These are phyloP conservation scores for Xanthoparmelia taractica DNA, from an alignment of 495 filamentous ascomycete genomes.

Conservation along the genomic window DNA sequence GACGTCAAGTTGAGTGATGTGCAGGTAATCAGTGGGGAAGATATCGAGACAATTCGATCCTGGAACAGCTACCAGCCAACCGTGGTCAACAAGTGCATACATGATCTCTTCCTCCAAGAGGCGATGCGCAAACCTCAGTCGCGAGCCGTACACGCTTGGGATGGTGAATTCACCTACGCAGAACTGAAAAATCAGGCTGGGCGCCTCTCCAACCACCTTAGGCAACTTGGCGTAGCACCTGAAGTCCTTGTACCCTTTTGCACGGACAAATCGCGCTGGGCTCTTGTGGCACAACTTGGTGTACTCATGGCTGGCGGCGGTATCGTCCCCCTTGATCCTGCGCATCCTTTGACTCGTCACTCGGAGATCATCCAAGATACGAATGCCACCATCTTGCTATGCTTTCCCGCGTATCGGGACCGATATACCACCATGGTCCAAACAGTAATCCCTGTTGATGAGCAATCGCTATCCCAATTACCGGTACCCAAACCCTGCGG, in stretches of 20 bases:
- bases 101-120: constrained; percentile 21
- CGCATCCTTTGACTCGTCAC: constrained; percentile 33
- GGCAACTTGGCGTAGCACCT: constrained; percentile 32
- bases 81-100: constrained; percentile 25
- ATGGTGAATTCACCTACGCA: constrained; percentile 44
- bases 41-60: constrained; percentile 36
- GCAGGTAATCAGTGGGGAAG: constrained; percentile 35
- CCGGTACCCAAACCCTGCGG: background rate
- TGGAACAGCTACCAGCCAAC: constrained; percentile 36
- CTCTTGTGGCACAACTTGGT: constrained; percentile 35
- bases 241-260: constrained; percentile 35
- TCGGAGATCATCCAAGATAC: constrained; percentile 37
- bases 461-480: constrained; percentile 26
- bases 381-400: constrained; percentile 39
- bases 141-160: constrained; percentile 37
- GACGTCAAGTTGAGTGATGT: constrained; percentile 31
- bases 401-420: constrained; percentile 30
- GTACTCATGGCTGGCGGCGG: constrained; percentile 46
- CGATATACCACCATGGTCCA: constrained; percentile 15
- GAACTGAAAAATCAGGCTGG: constrained; percentile 38
- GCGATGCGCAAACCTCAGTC: constrained; percentile 13
- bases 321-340: constrained; percentile 46
- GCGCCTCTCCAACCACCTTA: constrained; percentile 31
- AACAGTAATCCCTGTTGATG: constrained; percentile 14
- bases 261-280: constrained; percentile 42